A percentile compares a stretch with the other conserved stretches of the same genome.
Evolutionary conservation across 345 rosid genomes (phyloP).

Genomic region (Ceriops decandra): DNA sequence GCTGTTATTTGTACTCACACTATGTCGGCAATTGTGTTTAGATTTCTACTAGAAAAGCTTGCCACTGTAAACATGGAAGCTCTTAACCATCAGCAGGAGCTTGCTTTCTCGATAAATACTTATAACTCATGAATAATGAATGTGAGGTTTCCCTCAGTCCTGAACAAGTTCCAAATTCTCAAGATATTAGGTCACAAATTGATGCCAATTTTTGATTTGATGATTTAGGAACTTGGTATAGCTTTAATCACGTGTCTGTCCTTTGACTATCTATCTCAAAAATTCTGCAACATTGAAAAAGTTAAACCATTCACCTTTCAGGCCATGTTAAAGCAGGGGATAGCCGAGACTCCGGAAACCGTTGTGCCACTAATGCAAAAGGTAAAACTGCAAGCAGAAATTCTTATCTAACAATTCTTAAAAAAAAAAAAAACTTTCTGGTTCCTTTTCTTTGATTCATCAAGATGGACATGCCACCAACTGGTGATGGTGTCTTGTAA

Average conservation of each 20-base stretch:
- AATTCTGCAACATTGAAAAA: slow-evolving; percentile 15
- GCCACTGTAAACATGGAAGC: slow-evolving; percentile 56
- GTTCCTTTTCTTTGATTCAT: background rate
- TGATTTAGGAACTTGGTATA: too few species aligned
- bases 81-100: slow-evolving; percentile 86
- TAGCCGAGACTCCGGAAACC: slow-evolving; percentile 69
- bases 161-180: background rate
- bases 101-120: slow-evolving; percentile 93
- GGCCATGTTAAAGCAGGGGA: slow-evolving; percentile 81
- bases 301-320: slow-evolving; percentile 18
- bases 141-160: slow-evolving; percentile 40
- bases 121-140: slow-evolving; percentile 85
- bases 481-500: background rate
- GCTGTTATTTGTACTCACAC: slow-evolving; percentile 10
- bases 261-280: background rate
- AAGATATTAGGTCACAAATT: background rate
- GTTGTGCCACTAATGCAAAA: slow-evolving; percentile 85
- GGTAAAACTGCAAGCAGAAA: slow-evolving; percentile 34
- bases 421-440: background rate
- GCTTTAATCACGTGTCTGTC: too few species aligned
- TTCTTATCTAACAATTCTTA: background rate
- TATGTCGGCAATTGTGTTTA: slow-evolving; percentile 28
- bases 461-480: background rate
- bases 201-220: background rate
- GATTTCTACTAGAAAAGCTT: slow-evolving; percentile 73